A percentile compares a stretch with the other conserved stretches of the same genome.
Conservation (phyloP, 352 stramenopile genomes). For the Globisporangium carolinianum region DNA sequence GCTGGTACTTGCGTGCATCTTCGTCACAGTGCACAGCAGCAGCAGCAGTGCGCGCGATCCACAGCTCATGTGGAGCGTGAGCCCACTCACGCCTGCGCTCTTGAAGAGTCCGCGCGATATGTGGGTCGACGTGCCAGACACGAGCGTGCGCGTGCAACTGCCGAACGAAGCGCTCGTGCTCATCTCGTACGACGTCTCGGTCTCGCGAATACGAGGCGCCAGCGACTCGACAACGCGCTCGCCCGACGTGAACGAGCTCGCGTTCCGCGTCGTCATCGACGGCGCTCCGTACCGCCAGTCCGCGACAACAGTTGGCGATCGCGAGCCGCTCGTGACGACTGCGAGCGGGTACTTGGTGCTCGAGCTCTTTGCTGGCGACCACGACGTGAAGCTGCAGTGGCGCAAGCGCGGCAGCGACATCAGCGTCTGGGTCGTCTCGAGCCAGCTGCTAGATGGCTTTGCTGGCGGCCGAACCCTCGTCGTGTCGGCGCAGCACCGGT, state of each 20-base stretch:
- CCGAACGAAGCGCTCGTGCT: constrained; percentile 50
- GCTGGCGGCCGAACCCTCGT: constrained; percentile 48
- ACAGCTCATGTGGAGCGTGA: constrained; percentile 64
- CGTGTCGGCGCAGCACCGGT: constrained; percentile 61
- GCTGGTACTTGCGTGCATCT: background rate
- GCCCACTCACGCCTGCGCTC: constrained; percentile 33
- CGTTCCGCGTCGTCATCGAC: constrained; percentile 54
- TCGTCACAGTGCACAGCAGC: constrained; percentile 2
- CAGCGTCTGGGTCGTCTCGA: constrained; percentile 51
- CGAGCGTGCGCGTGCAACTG: constrained; percentile 38
- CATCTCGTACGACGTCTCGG: constrained; percentile 64
- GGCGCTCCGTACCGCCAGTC: constrained; percentile 57
- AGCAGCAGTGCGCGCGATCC: constrained; percentile 12
- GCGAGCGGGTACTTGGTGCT: constrained; percentile 54
- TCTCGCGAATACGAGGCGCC: constrained; percentile 30
- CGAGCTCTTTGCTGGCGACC: constrained; percentile 38
- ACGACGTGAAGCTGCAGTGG: constrained; percentile 63
- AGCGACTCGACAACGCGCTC: constrained; percentile 1
- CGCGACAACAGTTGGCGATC: constrained; percentile 47
- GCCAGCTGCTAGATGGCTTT: constrained; percentile 60
- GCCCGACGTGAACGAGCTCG: constrained; percentile 42
- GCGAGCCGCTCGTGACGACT: constrained; percentile 42
- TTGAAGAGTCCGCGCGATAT: constrained; percentile 22
- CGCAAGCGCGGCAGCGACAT: constrained; percentile 46
- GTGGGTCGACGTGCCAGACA: constrained; percentile 59